These are phyloP conservation scores for Mycena polygramma DNA, from an alignment of 768 basidiomycete species.

Conservation along the genomic window DNA sequence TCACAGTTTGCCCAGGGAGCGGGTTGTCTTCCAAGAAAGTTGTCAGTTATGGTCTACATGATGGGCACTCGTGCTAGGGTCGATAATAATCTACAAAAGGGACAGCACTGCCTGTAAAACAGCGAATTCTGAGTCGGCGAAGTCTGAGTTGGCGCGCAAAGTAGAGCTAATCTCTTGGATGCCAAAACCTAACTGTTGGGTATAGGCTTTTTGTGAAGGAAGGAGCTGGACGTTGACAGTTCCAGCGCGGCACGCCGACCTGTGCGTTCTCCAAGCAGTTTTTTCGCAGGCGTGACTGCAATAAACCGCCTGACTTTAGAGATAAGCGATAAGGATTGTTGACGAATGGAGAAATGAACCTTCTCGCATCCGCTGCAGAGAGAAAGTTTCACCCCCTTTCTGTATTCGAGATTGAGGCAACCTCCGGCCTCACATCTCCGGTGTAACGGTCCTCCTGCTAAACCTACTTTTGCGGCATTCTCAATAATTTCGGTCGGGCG, in stretches of 20 bases:
- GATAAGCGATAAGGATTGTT: not conserved
- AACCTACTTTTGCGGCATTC: conserved; percentile 9
- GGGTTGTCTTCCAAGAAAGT: no score
- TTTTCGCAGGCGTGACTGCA: not conserved
- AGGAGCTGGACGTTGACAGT: not conserved
- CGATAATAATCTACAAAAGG: no score
- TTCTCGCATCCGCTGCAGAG: conserved; percentile 7
- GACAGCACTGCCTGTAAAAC: no score
- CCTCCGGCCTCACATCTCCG: conserved; percentile 9
- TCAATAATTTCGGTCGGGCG: conserved; percentile 5
- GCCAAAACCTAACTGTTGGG: not conserved
- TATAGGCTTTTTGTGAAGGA: conserved; percentile 6
- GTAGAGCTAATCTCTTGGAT: no score
- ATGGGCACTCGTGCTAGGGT: no score
- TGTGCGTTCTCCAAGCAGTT: not conserved
- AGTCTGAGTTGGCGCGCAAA: no score
- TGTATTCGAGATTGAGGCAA: conserved; percentile 3
- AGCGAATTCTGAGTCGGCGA: no score
- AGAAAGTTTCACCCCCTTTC: conserved; percentile 3
- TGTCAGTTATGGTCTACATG: no score
- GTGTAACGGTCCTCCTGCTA: conserved; percentile 8
- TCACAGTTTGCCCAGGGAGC: no score
- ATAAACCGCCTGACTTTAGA: not conserved
- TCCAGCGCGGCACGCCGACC: not conserved
- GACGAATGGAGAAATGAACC: not conserved